Evolutionary conservation across 225 moss, liverwort and hornwort genomes (phyloP), one percentile per base, ranked within the genome.

Genomic region (Sphagnum tenellum): DNA sequence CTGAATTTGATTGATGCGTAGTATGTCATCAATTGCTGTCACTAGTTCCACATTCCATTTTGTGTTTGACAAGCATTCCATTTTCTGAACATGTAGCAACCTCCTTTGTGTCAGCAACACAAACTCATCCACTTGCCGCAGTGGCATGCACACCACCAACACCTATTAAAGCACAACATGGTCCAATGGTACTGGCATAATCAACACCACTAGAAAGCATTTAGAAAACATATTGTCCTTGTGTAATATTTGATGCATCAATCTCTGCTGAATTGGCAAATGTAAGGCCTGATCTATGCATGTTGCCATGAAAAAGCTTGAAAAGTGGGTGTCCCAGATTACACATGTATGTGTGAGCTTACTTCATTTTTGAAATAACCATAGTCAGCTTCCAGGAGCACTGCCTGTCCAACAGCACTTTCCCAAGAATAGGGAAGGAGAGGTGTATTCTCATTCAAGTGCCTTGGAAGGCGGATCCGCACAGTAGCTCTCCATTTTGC

Each of bases 351-450:
- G 48, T 7, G 12, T 48, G 8, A 50, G 14, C 58, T 69, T 88
- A 91, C 94, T 77, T 95, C 94, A 61, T 78, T 78, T 66, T 82
- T 88, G 62, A 88, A 88, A 75, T 84, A 89, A 58, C 91, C 91
- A 60, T 86, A 79, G 73, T 89, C 89, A 29, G 86, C 82, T 77
- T 95, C 94, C 56, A 95, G 72, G 46, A 95, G 78, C 71, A 91
- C 91, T 71, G 94, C 86, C 78, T 89, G 83, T 48, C 94, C 94
- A 62, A 95, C 94, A 44, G 94, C 94, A 64, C 76, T 86, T 67
- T 91, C 91, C 94, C 91, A 91, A n/a, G 94, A 89, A 73, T 95
- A 95, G 7, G 86, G 82, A 8, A 95, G 89, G 76, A 95, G 71
- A 63, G 94, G 89, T 53, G 86, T 81, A 68, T 94, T 72, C 61